Conservation (phyloP, 441 rosid genomes). For the Eutrema salsugineum region DNA sequence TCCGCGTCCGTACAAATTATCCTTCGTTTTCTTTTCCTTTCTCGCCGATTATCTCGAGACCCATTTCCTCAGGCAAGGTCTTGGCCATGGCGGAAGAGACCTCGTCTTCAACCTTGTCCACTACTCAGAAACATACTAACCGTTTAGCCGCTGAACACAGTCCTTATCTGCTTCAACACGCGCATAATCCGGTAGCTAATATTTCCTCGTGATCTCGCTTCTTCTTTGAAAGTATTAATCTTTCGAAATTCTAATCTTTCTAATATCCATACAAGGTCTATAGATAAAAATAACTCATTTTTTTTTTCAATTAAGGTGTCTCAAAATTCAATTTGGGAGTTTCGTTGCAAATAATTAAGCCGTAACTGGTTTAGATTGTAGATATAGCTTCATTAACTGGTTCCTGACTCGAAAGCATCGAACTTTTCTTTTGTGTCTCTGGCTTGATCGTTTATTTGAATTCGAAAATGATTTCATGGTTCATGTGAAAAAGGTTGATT, state of each 20-base stretch:
- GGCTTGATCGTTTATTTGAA: not conserved
- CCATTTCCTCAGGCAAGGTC: constrained; percentile 38
- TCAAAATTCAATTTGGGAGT: not conserved
- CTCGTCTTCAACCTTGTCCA: constrained; percentile 36
- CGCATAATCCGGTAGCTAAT: constrained; percentile 69
- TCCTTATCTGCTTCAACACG: constrained; percentile 95
- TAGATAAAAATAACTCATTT: not conserved
- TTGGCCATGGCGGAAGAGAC: constrained; percentile 62
- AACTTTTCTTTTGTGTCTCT: not conserved
- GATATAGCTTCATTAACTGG: not conserved
- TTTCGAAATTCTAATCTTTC: too few relatives aligned
- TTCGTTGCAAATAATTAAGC: not conserved
- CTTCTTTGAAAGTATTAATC: not conserved
- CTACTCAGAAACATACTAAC: constrained; percentile 51
- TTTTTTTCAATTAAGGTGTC: not conserved
- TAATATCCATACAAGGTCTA: not conserved
- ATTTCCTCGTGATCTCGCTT: not conserved
- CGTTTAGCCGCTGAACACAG: constrained; percentile 91
- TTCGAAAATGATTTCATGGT: constrained; percentile 7
- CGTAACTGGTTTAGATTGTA: not conserved
- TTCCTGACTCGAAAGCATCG: not conserved
- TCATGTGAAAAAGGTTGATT: constrained; percentile 60
- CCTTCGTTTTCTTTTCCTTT: constrained; percentile 28
- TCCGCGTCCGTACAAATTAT: not conserved
- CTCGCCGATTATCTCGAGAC: constrained; percentile 34